Evolutionary conservation across 495 filamentous ascomycete species (phyloP).

Genomic region (Lasiosphaeria ovina): DNA sequence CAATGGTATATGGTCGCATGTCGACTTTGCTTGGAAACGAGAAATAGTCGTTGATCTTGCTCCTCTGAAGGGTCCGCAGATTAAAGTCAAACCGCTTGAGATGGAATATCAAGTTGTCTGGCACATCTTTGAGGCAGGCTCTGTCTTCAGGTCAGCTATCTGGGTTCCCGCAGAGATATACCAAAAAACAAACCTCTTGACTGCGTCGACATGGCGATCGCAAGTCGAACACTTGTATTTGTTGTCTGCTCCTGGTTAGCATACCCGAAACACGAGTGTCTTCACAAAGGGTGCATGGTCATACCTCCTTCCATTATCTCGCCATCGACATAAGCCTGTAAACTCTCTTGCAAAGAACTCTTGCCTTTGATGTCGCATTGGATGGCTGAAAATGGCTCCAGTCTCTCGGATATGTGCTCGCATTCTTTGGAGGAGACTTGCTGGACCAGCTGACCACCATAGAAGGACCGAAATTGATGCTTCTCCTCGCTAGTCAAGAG

Average conservation of each 20-base stretch:
- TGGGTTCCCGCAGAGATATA: not conserved
- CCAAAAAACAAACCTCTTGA: conserved; percentile 63
- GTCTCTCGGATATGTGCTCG: conserved; percentile 82
- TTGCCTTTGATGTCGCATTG: conserved; percentile 98
- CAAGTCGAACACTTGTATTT: conserved; percentile 97
- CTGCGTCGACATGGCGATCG: conserved; percentile 86
- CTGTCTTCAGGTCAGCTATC: conserved; percentile 37
- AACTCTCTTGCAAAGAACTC: conserved; percentile 73
- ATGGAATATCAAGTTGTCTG: conserved; percentile 93
- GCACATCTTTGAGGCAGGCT: conserved; percentile 89
- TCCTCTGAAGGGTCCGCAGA: conserved; percentile 74
- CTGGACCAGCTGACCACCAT: conserved; percentile 86
- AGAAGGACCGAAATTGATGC: conserved; percentile 77
- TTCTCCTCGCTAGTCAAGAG: conserved; percentile 66
- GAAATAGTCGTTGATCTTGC: conserved; percentile 96
- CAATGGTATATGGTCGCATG: conserved; percentile 86
- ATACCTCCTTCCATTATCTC: conserved; percentile 92
- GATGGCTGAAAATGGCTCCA: conserved; percentile 92
- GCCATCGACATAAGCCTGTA: conserved; percentile 91
- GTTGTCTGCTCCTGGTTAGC: conserved; percentile 60
- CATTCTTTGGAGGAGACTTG: conserved; percentile 96
- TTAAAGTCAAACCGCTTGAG: conserved; percentile 97
- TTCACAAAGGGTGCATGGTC: conserved; percentile 23
- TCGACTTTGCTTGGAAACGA: conserved; percentile 81
- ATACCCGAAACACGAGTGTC: not conserved